Base-by-base conservation (phyloP, 164 flowering plant species). In the Magnolia changhungtana region DNA sequence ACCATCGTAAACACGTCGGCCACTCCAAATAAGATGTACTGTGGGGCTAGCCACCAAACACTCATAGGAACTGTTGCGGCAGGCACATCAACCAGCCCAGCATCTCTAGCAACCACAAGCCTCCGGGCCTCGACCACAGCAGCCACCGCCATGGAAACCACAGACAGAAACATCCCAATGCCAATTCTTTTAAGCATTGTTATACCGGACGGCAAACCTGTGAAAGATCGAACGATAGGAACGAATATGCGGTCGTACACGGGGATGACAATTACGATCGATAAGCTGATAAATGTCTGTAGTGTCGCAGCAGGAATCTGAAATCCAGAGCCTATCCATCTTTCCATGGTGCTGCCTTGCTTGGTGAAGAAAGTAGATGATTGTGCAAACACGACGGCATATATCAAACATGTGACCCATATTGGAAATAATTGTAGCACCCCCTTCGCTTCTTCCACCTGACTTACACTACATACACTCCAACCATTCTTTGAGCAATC, bases 271-370 rank as follows among this genome's bases (percentile, higher is more conserved):
- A 81, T 29, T 5, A 79, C 52, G 18, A 79, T 72, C 13, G 82
- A 61, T 0, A 83, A 5, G 78, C 80, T 50, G 9, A 77, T 83
- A 16, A 81, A 61, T 16, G 69, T 13, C 31, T 81, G 82, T 1
- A 83, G 74, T 5, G 82, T 50, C 2, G 85, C 85, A 4, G 85
- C 67, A 0, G 83, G 82, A 6, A 83, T 45, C 21, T 69, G 64
- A 20, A 83, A 77, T 72, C 49, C 50, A 29, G 80, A 50, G 6
- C 76, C 81, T 2, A 81, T 69, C 23, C 69, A 45, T 71, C 85
- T 73, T 23, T 81, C 83, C 83, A 83, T 81, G 72, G 85, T 83
- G 70, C 75, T 78, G 50, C 85, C 81, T 78, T 83, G 85, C 83
- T 83, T 83, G 49, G 83, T 83, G 78, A 80, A 83, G 79, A 83